Percentiles rank a stretch among this genome's conserved stretches.
Conservation (phyloP, 192 early-diverging fungal species). For the Phycomyces nitens region DNA sequence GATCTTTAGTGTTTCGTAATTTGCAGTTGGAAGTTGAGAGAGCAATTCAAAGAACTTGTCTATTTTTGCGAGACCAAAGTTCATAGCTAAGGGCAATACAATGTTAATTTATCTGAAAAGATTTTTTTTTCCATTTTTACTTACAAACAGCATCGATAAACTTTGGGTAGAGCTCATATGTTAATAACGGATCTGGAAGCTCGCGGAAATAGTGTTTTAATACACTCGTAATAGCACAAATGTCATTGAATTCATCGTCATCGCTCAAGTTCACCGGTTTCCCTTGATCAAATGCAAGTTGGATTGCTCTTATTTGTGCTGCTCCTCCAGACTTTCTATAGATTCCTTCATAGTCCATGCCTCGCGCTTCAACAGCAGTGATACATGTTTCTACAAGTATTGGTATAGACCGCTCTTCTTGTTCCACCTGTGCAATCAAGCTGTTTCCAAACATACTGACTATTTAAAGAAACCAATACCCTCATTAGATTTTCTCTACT, state of each 20-base stretch:
- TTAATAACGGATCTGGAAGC: constrained; percentile 69
- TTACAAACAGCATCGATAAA: constrained; percentile 59
- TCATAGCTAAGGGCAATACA: constrained; percentile 19
- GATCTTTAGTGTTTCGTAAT: constrained; percentile 59
- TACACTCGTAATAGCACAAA: constrained; percentile 74
- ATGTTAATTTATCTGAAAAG: constrained; percentile 8
- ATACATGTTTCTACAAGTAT: constrained; percentile 67
- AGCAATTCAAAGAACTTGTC: constrained; percentile 45
- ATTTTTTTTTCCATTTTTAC: neutral
- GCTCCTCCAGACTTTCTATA: constrained; percentile 79
- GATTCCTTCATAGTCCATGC: constrained; percentile 74
- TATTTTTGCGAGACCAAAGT: constrained; percentile 35
- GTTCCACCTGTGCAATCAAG: constrained; percentile 50
- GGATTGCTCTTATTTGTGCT: constrained; percentile 63
- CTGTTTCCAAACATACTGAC: constrained; percentile 63
- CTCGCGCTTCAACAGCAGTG: constrained; percentile 57
- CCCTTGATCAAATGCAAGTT: constrained; percentile 59
- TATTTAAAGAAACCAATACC: neutral
- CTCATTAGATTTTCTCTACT: neutral
- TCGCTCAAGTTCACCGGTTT: constrained; percentile 47
- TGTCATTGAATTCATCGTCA: constrained; percentile 60
- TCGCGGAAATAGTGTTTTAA: constrained; percentile 80
- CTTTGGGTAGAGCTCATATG: constrained; percentile 62
- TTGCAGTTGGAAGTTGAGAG: constrained; percentile 54
- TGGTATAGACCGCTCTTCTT: constrained; percentile 59